Conservation (phyloP, 2,329 filamentous ascomycete genomes). For the Neocucurbitaria cava region DNA sequence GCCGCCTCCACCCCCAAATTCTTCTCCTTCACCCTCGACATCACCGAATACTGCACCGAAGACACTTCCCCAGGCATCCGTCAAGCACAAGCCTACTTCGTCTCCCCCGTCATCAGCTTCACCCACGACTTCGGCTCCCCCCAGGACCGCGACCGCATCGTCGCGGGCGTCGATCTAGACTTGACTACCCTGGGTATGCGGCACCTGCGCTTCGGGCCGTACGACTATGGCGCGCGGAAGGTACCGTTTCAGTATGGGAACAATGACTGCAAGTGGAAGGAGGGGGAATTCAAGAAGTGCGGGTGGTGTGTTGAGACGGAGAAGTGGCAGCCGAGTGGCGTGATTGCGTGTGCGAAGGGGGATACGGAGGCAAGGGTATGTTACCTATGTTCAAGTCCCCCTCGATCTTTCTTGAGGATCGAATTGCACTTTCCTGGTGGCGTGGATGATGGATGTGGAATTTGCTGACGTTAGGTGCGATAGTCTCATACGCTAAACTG, state of each 20-base stretch:
- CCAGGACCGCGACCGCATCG: too few relatives aligned
- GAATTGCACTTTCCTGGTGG: too few relatives aligned
- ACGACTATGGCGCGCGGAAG: background rate
- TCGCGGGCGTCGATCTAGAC: too few relatives aligned
- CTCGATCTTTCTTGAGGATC: too few relatives aligned
- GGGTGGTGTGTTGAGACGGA: background rate
- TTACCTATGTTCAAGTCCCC: too few relatives aligned
- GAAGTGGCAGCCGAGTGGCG: background rate
- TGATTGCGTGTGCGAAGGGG: background rate
- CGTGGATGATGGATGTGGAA: background rate
- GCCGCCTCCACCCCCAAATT: background rate
- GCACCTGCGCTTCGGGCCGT: background rate
- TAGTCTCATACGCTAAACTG: background rate
- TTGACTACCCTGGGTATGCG: too few relatives aligned
- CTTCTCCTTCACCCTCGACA: background rate
- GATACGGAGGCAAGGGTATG: background rate
- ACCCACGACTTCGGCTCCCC: background rate
- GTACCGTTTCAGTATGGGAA: background rate
- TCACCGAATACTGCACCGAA: constrained; percentile 5
- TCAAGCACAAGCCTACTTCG: background rate
- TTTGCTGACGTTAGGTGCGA: too few relatives aligned
- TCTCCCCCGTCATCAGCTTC: background rate
- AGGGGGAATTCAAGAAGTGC: background rate
- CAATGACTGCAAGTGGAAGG: background rate
- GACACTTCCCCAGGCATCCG: background rate